Percentiles rank a stretch among this genome's conserved stretches.
phyloP scores from a whole-genome alignment of 2,329 filamentous ascomycete genomes.

The Onygena corvina region DNA sequence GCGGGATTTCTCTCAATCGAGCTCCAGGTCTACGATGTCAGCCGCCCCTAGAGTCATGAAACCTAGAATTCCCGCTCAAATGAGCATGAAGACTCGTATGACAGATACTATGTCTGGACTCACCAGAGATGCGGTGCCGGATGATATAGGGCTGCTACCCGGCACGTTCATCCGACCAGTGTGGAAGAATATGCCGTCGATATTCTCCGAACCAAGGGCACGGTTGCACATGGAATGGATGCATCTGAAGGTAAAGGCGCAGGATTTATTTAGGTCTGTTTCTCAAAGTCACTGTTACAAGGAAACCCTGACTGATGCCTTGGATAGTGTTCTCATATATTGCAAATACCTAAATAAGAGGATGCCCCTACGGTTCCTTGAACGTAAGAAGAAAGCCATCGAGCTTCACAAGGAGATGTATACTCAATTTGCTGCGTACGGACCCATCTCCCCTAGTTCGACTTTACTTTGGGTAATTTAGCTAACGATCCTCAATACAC shows the following conservation, averaged over 20 bases:
- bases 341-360: slow-evolving; percentile 25
- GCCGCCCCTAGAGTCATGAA: slow-evolving; percentile 18
- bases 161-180: slow-evolving; percentile 32
- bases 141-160: slow-evolving; percentile 37
- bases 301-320: neutral
- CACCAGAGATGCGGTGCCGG: slow-evolving; percentile 25
- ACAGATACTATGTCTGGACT: slow-evolving; percentile 20
- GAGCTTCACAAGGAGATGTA: slow-evolving; percentile 39
- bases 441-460: slow-evolving; percentile 4
- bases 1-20: slow-evolving; percentile 27
- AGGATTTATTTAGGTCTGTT: slow-evolving; percentile 28
- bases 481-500: slow-evolving; percentile 6
- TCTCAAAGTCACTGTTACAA: neutral
- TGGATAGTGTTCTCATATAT: slow-evolving; percentile 23
- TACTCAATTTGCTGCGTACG: slow-evolving; percentile 35
- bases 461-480: neutral
- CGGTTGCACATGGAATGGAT: slow-evolving; percentile 32
- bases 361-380: slow-evolving; percentile 25
- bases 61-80: slow-evolving; percentile 25
- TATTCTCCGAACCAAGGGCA: slow-evolving; percentile 28
- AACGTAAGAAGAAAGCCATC: slow-evolving; percentile 28
- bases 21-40: slow-evolving; percentile 16
- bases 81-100: slow-evolving; percentile 29
- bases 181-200: slow-evolving; percentile 31
- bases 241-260: slow-evolving; percentile 26